phyloP scores from a whole-genome alignment of 257 asterid species.

The Pogostemon cablin region DNA sequence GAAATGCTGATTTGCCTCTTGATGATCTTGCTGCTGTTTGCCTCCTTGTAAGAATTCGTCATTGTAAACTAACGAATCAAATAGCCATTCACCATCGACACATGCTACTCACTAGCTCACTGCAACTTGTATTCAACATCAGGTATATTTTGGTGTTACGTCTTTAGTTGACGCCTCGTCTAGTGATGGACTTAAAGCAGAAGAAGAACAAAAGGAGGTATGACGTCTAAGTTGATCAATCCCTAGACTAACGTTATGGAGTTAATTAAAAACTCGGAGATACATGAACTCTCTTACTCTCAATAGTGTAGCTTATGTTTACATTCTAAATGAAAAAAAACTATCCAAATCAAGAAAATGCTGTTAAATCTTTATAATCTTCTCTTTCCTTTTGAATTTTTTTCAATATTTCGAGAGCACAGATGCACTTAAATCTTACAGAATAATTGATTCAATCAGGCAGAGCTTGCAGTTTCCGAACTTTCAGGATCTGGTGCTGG shows the following conservation, averaged over 20 bases:
- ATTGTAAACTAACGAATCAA: background rate
- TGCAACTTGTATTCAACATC: conserved; percentile 26
- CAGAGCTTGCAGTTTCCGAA: conserved; percentile 89
- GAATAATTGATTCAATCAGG: conserved; percentile 49
- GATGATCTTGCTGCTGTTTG: conserved; percentile 97
- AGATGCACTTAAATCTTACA: conserved; percentile 25
- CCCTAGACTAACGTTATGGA: background rate
- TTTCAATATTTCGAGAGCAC: background rate
- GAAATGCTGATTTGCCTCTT: conserved; percentile 79
- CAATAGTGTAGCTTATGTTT: too few species aligned
- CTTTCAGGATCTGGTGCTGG: conserved; percentile 88
- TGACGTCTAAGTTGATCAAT: background rate
- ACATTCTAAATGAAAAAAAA: too few species aligned
- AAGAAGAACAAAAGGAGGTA: conserved; percentile 97
- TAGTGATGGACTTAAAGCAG: conserved; percentile 71
- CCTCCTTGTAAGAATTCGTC: conserved; percentile 62
- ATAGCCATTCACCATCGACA: background rate
- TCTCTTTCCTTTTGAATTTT: background rate
- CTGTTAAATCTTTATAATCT: background rate
- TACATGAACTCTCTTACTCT: too few species aligned
- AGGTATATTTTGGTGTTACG: conserved; percentile 95
- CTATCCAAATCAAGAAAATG: background rate
- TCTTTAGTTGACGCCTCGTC: conserved; percentile 90
- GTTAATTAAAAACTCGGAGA: background rate
- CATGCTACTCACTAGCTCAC: background rate